Evolutionary conservation across 2,329 filamentous ascomycete genomes (phyloP).

Genomic region (Intubia oerlemansii): DNA sequence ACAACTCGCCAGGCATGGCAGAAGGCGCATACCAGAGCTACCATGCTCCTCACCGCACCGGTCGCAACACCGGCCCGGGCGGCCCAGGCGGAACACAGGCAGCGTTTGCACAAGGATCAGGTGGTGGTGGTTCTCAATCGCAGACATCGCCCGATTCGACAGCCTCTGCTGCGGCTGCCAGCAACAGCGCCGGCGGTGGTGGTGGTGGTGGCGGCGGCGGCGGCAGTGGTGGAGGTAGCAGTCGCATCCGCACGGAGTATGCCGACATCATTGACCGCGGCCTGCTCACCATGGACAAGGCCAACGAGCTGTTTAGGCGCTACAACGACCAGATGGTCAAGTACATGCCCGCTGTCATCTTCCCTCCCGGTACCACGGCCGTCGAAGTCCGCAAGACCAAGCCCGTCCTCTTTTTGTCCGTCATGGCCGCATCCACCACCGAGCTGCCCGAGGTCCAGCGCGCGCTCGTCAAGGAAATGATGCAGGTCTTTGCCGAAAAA

Average conservation of each 20-base stretch:
- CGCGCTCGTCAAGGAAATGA: slow-evolving; percentile 44
- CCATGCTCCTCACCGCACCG: not conserved
- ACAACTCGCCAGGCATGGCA: slow-evolving; percentile 3
- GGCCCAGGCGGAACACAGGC: too few species aligned
- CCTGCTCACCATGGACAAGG: slow-evolving; percentile 31
- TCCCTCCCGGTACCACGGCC: slow-evolving; percentile 29
- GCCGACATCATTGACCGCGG: slow-evolving; percentile 35
- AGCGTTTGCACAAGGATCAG: too few species aligned
- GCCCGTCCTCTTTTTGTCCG: slow-evolving; percentile 47
- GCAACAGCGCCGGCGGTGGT: too few species aligned
- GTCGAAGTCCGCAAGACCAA: slow-evolving; percentile 33
- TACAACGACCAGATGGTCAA: slow-evolving; percentile 38
- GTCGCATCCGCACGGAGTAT: slow-evolving; percentile 1
- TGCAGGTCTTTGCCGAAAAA: slow-evolving; percentile 51
- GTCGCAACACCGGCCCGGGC: slow-evolving; percentile 3
- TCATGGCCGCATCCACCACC: slow-evolving; percentile 44
- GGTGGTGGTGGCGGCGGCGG: too few species aligned
- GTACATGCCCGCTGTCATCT: slow-evolving; percentile 41
- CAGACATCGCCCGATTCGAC: too few species aligned
- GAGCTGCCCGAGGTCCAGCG: slow-evolving; percentile 35
- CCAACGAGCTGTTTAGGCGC: slow-evolving; percentile 30
- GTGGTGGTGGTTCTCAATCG: too few species aligned
- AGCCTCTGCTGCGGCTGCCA: too few species aligned
- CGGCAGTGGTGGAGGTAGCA: slow-evolving; percentile 2
- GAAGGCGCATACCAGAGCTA: slow-evolving; percentile 4